Base-by-base conservation (phyloP, 192 early-diverging fungal genomes). In the Fimicolochytrium jonesii region DNA sequence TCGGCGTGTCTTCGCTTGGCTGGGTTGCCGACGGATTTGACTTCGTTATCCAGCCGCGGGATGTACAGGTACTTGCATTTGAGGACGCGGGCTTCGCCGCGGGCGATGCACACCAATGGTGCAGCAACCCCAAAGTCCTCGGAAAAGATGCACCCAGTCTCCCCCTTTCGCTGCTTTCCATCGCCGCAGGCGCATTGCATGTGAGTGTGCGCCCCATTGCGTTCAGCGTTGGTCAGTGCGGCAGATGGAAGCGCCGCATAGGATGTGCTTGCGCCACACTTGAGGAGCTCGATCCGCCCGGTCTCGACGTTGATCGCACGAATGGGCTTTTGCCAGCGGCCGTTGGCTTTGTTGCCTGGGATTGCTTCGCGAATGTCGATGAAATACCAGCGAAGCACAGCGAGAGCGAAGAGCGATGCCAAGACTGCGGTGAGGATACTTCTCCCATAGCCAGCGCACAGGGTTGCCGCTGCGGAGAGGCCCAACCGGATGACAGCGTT, bases 221-320 rank as follows among this genome's bases (percentile, higher is more conserved):
- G 9, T 22, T 47, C 45, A 6, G 45, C 45, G 45, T 47, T 47
- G 22, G 22, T 47, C 6, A 47, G 45, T 22, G 45, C 45, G 22
- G 45, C 45, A 9, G 45, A 47, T 22, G 45, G 45, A 47, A 47
- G 45, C 45, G 45, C 45, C 45, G 45, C 45, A 47, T 47, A 47
- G 22, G 45, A 47, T n/a, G n/a, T n/a, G 7, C 37, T 7, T n/a
- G 45, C 45, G 11, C 45, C 45, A 9, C 7, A n/a, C 22, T 47
- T 47, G 11, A 47, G 9, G 45, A 47, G 45, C 45, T n/a, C 45
- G 22, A 47, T 9, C 22, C 22, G 45, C 6, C 45, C 45, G 11
- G 45, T 47, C 22, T 47, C 22, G 45, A 47, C 45, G 7, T 47
- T 22, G 22, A 47, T 47, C 45, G 22, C 45, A 9, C 45, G 45